Conservation (phyloP, 768 basidiomycete genomes). For the Termitomyces sp. region DNA sequence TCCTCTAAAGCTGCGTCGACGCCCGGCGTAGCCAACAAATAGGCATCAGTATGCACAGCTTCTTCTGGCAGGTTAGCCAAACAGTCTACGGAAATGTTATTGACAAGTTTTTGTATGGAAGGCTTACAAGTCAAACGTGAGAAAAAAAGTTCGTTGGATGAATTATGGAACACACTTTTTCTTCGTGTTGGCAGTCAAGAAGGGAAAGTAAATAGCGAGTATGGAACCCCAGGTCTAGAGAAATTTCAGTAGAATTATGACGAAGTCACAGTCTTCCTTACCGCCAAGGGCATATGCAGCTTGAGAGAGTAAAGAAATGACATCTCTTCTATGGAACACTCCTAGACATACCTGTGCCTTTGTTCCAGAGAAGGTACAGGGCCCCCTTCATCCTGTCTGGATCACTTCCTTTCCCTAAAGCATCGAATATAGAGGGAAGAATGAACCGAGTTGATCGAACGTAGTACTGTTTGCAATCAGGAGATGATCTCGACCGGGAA, state of each 20-base stretch:
- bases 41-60: slow-evolving; percentile 56
- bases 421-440: slow-evolving; percentile 54
- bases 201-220: slow-evolving; percentile 55
- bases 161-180: slow-evolving; percentile 50
- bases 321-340: neutral
- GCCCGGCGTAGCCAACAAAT: slow-evolving; percentile 40
- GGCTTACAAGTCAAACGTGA: slow-evolving; percentile 35
- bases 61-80: slow-evolving; percentile 58
- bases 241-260: slow-evolving; percentile 3
- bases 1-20: slow-evolving; percentile 42
- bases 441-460: slow-evolving; percentile 65
- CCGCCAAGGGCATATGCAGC: slow-evolving; percentile 68
- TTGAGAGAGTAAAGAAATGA: slow-evolving; percentile 17
- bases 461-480: slow-evolving; percentile 43
- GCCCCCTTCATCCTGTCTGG: slow-evolving; percentile 96
- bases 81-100: slow-evolving; percentile 57
- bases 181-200: slow-evolving; percentile 77
- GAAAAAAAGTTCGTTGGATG: neutral
- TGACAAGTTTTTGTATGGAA: slow-evolving; percentile 69
- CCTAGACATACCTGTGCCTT: slow-evolving; percentile 49
- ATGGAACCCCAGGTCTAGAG: slow-evolving; percentile 50
- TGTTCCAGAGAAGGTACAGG: slow-evolving; percentile 72
- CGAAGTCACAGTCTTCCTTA: slow-evolving; percentile 23
- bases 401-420: slow-evolving; percentile 68
- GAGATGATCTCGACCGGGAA: neutral